Base-by-base conservation (phyloP, 495 filamentous ascomycete species). In the Thermochaetoides thermophila region DNA sequence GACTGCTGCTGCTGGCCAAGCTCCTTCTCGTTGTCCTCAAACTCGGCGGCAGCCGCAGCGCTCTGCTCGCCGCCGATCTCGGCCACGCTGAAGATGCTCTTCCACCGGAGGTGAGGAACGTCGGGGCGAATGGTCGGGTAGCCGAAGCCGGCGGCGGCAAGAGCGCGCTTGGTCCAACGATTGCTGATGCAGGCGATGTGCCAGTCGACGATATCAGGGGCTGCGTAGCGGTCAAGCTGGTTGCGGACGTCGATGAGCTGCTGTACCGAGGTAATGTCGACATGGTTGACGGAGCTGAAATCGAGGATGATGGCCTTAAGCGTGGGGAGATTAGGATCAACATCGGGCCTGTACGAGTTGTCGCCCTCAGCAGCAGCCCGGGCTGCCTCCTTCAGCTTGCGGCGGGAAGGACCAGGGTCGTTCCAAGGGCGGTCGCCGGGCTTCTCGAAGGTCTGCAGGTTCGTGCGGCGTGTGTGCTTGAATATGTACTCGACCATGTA, bases 211-310 rank as follows among this genome's bases (percentile, higher is more conserved):
- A 71, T 63, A 8, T 85, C 78, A 0, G 89, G 89, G 0, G 78
- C 56, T 11, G 83, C 71, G 52, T 94, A 93, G 10, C 76, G 69
- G 55, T 96, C 89, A 14, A 97, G 74, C 52, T 96, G 91, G 56
- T 96, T 97, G 53, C 89, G 85, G 2, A 97, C 84, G 45, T 97
- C 89, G 55, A 97, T 93, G 24, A 97, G 63, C 53, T 89, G 80
- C 60, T 97, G 89, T 2, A 95, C 71, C 0, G 84, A 92, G 1
- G 89, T 95, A 35, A 92, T 73, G 45, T 97, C 89, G 31, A 95
- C 82, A 45, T 95, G 86, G 59, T 97, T 95, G 45, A 97, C 89
- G 0, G 83, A 85, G 24, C 77, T 81, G 56, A 97, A 91, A 52
- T 97, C 89, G 13, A 97, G 74, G 36, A 97, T 92, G 48, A 97